Base-by-base conservation (phyloP, 176 grass and related monocot genomes). In the Bothriochloa decipiens region DNA sequence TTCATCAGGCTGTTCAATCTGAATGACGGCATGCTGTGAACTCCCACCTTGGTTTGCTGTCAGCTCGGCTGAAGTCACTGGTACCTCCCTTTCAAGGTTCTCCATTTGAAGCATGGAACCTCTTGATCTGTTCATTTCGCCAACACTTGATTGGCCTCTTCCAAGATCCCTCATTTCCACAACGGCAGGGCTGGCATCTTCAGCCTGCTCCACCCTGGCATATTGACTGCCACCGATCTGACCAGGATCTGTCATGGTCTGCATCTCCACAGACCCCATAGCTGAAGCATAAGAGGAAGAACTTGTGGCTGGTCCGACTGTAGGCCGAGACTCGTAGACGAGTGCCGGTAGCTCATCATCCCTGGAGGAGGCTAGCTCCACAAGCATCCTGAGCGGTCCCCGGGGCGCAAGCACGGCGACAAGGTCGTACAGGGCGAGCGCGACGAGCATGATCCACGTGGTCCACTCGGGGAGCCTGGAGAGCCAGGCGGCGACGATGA, bases 261-360 rank as follows among this genome's bases (percentile, higher is more conserved):
- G 96, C 89, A 91, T 82, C 85, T 95, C 96, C 49, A 96, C 89
- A 0, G 91, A 90, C 11, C 86, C 91, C 58, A 89, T 76, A 52
- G 81, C 82, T 6, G 85, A 78, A 75, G 84, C 72, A 72, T 86
- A 87, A 47, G 87, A 74, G 18, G 87, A 76, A 28, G 92, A 91
- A 71, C 61, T 17, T n/a, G 85, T 29, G 7, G 75, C 70, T 10
- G 87, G 80, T 0, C 65, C 81, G 5, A 90, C 89, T 1, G 89
- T 90, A 26, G 91, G 91, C 28, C 96, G 89, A 8, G 93, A 92
- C 81, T 99, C 96, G 4, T 99, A 99, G 73, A 99, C 73, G 29
- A 99, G 91, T 4, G 96, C 96, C 2, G 93, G 96, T 11, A 99
- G 93, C 29, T 99, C 96, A 53, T 99, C 96, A 15, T 94, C 93